Conservation (phyloP, 441 rosid genomes). For the Arabidopsis hybrid region DNA sequence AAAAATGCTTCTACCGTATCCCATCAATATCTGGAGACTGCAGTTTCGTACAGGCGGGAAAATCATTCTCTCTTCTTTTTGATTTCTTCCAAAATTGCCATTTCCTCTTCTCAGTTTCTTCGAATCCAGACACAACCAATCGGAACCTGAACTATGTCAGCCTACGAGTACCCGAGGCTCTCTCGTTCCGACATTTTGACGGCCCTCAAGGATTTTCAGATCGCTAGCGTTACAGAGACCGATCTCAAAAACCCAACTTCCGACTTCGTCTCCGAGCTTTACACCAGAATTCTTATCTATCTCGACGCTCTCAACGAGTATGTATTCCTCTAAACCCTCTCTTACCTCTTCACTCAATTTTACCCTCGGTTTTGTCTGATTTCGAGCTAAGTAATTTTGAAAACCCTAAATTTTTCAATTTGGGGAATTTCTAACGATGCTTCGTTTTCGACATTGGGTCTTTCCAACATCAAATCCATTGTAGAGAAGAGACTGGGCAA, state of each 20-base stretch:
- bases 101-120: too few relatives aligned
- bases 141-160: conserved; percentile 56
- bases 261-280: conserved; percentile 65
- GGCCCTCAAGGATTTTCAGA: conserved; percentile 49
- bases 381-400: too few relatives aligned
- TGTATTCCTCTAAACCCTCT: too few relatives aligned
- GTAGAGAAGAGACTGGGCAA: conserved; percentile 77
- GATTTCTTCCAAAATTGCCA: too few relatives aligned
- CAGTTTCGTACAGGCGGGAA: conserved; percentile 24
- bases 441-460: not conserved
- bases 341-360: not conserved
- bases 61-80: not conserved
- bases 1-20: too few relatives aligned
- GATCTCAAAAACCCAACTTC: conserved; percentile 65
- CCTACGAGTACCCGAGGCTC: conserved; percentile 67
- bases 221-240: conserved; percentile 57
- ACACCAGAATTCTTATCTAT: conserved; percentile 68
- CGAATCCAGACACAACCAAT: not conserved
- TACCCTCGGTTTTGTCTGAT: not conserved
- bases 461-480: conserved; percentile 2
- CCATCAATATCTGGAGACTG: too few relatives aligned
- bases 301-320: conserved; percentile 74
- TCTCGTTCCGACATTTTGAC: conserved; percentile 63
- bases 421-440: conserved; percentile 12
- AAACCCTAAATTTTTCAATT: conserved; percentile 31